phyloP scores from a whole-genome alignment of 495 filamentous ascomycete genomes.

The Penicillium lagena region DNA sequence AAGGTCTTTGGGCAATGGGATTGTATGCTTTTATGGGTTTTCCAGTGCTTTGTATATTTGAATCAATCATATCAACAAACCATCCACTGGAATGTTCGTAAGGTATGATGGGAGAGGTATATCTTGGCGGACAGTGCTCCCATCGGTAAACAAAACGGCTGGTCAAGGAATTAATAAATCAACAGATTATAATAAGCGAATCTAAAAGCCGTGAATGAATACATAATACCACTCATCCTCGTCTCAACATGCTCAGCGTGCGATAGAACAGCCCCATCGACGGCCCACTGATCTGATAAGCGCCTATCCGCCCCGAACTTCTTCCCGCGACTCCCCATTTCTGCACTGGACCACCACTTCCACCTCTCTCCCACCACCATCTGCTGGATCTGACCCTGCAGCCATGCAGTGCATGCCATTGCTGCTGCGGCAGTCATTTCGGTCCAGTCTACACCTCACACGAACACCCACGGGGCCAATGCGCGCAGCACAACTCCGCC shows the following conservation, averaged over 20 bases:
- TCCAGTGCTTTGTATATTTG: neutral
- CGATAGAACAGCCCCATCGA: neutral
- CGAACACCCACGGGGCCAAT: constrained; percentile 12
- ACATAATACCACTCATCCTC: no score
- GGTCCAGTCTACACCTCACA: constrained; percentile 20
- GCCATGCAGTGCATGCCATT: constrained; percentile 41
- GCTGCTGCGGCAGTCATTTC: constrained; percentile 33
- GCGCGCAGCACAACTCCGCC: constrained; percentile 8
- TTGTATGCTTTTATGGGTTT: neutral
- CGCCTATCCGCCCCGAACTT: constrained; percentile 1
- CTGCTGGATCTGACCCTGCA: constrained; percentile 15
- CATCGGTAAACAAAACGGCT: no score
- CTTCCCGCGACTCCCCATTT: constrained; percentile 7
- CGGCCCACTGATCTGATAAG: constrained; percentile 12
- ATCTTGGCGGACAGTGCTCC: no score
- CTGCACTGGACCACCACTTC: constrained; percentile 1
- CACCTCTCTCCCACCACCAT: constrained; percentile 9
- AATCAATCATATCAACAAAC: no score
- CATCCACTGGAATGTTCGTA: no score
- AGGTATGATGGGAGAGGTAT: no score
- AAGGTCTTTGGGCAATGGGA: no score
- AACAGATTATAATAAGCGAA: no score
- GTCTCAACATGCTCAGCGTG: neutral
- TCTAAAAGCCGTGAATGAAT: no score
- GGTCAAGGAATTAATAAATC: no score